A percentile compares a stretch with the other conserved stretches of the same genome.
These are phyloP conservation scores for Oidium heveae DNA, from an alignment of 2,329 filamentous ascomycete species.

Conservation along the genomic window DNA sequence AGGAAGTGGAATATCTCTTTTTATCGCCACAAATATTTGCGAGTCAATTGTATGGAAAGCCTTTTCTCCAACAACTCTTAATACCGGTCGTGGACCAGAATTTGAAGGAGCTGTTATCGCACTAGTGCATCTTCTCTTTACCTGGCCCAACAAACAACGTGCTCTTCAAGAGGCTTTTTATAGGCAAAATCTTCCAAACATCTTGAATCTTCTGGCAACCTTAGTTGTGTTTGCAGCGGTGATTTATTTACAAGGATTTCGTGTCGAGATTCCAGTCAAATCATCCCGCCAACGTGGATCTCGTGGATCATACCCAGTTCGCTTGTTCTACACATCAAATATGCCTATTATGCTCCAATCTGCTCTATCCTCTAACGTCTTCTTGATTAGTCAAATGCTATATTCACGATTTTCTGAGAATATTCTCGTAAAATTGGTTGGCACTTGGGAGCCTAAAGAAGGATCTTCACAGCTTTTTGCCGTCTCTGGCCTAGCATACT, in stretches of 20 bases:
- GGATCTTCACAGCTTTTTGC: slow-evolving; percentile 90
- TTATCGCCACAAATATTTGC: slow-evolving; percentile 99
- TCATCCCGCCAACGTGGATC: slow-evolving; percentile 96
- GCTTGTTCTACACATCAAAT: slow-evolving; percentile 99
- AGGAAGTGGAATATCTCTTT: slow-evolving; percentile 93
- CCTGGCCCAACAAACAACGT: slow-evolving; percentile 98
- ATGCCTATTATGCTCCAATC: slow-evolving; percentile 99
- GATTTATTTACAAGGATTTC: slow-evolving; percentile 98
- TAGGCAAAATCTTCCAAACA: slow-evolving; percentile 95
- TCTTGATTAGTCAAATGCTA: slow-evolving; percentile 97
- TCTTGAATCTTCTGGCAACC: slow-evolving; percentile 94
- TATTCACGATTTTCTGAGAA: slow-evolving; percentile 99
- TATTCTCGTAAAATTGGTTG: slow-evolving; percentile 86
- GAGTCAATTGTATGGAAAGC: slow-evolving; percentile 99
- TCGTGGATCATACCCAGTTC: slow-evolving; percentile 91
- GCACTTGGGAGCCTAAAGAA: slow-evolving; percentile 95
- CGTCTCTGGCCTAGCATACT: slow-evolving; percentile 85
- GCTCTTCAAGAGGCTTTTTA: slow-evolving; percentile 98
- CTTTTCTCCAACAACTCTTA: slow-evolving; percentile 96
- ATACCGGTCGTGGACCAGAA: slow-evolving; percentile 95
- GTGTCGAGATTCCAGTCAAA: slow-evolving; percentile 99
- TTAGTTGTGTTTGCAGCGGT: slow-evolving; percentile 85
- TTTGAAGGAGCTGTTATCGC: slow-evolving; percentile 97
- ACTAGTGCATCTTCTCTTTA: slow-evolving; percentile 90
- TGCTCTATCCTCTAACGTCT: slow-evolving; percentile 93